Percentiles rank a stretch among this genome's conserved stretches.
Evolutionary conservation across 768 basidiomycete species (phyloP).

Genomic region (Tulasnella calospora): DNA sequence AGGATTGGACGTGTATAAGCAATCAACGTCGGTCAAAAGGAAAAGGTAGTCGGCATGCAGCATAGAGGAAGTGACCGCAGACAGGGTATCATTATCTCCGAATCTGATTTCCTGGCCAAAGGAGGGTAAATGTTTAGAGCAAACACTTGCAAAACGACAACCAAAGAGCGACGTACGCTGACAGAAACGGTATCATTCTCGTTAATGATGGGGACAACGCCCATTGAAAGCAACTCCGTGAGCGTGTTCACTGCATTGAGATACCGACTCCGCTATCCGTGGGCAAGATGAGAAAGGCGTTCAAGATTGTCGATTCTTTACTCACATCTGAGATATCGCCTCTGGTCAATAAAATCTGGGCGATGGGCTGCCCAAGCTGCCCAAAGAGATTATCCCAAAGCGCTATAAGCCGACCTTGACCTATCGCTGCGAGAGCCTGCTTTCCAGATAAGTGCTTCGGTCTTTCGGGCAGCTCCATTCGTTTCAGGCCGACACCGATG

Average conservation of each 20-base stretch:
- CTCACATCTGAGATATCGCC: conserved; percentile 94
- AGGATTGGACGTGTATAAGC: conserved; percentile 92
- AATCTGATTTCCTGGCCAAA: conserved; percentile 91
- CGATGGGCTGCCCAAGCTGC: conserved; percentile 90
- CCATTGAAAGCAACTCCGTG: conserved; percentile 84
- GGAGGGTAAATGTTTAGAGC: too few relatives aligned
- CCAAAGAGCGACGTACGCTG: conserved; percentile 56
- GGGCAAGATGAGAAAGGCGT: conserved; percentile 19
- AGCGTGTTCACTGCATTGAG: conserved; percentile 95
- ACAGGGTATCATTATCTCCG: conserved; percentile 97
- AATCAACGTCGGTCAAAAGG: conserved; percentile 93
- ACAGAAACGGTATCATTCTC: conserved; percentile 99
- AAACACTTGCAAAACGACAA: too few relatives aligned
- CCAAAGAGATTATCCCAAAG: conserved; percentile 96
- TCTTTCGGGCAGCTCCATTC: conserved; percentile 75
- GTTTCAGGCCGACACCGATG: conserved; percentile 90
- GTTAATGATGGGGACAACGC: conserved; percentile 96
- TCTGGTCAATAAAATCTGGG: conserved; percentile 87
- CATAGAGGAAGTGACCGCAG: conserved; percentile 96
- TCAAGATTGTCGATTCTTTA: conserved; percentile 29
- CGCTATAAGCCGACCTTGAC: conserved; percentile 92
- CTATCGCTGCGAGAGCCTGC: conserved; percentile 95
- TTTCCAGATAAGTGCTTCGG: conserved; percentile 86
- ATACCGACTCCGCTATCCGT: conserved; percentile 77
- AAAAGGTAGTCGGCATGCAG: conserved; percentile 97